Evolutionary conservation across 2,329 filamentous ascomycete genomes (phyloP), one percentile per base, ranked within the genome.

Genomic region (Scortechinia acanthostroma): DNA sequence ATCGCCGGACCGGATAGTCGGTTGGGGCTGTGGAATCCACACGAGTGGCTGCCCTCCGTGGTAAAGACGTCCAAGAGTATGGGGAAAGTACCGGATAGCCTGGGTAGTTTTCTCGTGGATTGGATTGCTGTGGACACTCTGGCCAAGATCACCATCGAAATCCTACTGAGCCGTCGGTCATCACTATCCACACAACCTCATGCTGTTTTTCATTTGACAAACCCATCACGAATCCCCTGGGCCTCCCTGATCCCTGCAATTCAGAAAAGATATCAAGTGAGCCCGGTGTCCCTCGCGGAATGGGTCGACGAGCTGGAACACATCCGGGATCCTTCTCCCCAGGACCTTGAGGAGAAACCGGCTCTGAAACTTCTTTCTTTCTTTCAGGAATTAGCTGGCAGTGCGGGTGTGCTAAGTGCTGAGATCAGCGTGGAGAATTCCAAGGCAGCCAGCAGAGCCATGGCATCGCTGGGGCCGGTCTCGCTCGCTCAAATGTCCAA

Each of bases 41-140:
- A 56, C 3, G 68, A 71, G 52, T 70, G 65, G 52, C 57, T 71
- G 3, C 61, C 66, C 2, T 63, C 58, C 50, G 58, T 73, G 20
- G 51, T 72, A 3, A 47, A 61, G 3, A 67, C 62, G 44, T 67
- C 65, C 0, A 49, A 59, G 3, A 54, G 62, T 5, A 50, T 69
- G 1, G 58, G 61, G 0, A 53, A 52, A 3, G 37, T 73, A 1
- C 69, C 70, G 1, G 52, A 57, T 2, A 49, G 54, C 4, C 50
- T 73, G 3, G 64, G 63, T 1, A 25, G 53, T 2, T 51, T 48
- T 4, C 52, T 53, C 3, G 54, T 72, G 2, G 64, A 70, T 44
- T 73, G 69, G 68, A 48, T 73, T 2, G 69, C 69, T 0, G 59
- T 69, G 10, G 69, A 73, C 43, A 22, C 61, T 0, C 54, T 68